A percentile compares a stretch with the other conserved stretches of the same genome.
Evolutionary conservation across 2,329 filamentous ascomycete species (phyloP).

Genomic region (Pestalotiopsis sp.): DNA sequence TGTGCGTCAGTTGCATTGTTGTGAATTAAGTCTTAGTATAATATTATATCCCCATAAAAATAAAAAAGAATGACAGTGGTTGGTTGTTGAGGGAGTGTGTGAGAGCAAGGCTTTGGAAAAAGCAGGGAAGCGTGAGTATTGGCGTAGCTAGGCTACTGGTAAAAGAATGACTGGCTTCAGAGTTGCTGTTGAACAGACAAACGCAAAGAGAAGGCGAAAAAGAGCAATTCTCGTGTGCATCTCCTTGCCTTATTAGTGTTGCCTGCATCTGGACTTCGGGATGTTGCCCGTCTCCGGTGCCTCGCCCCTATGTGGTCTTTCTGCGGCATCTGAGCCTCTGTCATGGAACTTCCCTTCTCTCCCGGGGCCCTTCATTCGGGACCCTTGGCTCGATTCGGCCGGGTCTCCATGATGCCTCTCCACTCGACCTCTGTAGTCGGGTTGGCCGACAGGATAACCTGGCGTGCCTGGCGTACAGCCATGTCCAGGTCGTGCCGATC

Average conservation of each 20-base stretch:
- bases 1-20: conserved; percentile 3
- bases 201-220: background rate
- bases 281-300: background rate
- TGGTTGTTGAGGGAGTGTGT: background rate
- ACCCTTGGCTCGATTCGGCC: background rate
- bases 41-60: background rate
- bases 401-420: background rate
- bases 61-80: background rate
- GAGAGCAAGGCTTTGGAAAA: background rate
- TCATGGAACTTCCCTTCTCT: background rate
- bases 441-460: conserved; percentile 3
- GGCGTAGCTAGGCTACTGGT: background rate
- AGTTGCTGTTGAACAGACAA: conserved; percentile 11
- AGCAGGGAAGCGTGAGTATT: conserved; percentile 10
- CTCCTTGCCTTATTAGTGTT: conserved; percentile 11
- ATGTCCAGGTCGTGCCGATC: conserved; percentile 1
- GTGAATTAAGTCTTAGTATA: background rate
- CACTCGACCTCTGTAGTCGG: conserved; percentile 1
- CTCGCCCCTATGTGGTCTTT: background rate
- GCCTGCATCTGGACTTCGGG: background rate
- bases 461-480: background rate
- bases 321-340: background rate
- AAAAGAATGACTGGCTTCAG: conserved; percentile 11
- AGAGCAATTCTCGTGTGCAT: conserved; percentile 7
- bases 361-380: background rate